Base-by-base conservation (phyloP, 768 basidiomycete genomes). In the Cystoderma amianthinum region DNA sequence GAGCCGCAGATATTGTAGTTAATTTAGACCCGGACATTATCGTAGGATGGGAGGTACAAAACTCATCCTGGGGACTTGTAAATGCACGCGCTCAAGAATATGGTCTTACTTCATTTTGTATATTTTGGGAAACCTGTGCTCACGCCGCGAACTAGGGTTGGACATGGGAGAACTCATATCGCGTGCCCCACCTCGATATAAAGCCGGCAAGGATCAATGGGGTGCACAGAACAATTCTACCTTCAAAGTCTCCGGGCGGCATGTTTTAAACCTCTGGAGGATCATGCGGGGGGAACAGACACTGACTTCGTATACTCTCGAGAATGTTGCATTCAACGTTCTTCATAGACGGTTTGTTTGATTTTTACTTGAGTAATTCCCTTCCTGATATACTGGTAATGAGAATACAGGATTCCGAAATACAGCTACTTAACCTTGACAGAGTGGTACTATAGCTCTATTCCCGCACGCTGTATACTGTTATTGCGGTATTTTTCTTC, bases 181-280 rank as follows among this genome's bases (percentile, higher is more conserved):
- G 17, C 74, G 93, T 12, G 90, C 92, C 5, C 78, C 82, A 22
- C 62, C 62, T n/a, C 59, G 64, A 32, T 51, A 56, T 30, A 50
- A 52, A 15, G 53, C 11, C 17, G 9, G 7, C 12, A 32, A 20
- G 36, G 78, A 85, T 41, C 72, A 78, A 48, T 96, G 91, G 86
- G 79, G 76, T 5, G 59, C 71, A 39, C 73, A 76, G 37, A 83
- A 85, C 46, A 80, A 82, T 2, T 85, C 92, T 2, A 87, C 83
- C 2, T 85, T 99, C 60, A 82, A 80, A 46, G 81, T 93, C 28
- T 68, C 74, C 16, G 96, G 96, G 0, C 73, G 96, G 13, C 94
- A 99, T 55, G 85, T 95, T 23, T 67, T 99, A 36, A 96, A 98
- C 50, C 62, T 90, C 11, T 97, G 93, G 93, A 71, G 93, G 42